Conservation (phyloP, 2,329 filamentous ascomycete species). For the Microsporum audouinii region DNA sequence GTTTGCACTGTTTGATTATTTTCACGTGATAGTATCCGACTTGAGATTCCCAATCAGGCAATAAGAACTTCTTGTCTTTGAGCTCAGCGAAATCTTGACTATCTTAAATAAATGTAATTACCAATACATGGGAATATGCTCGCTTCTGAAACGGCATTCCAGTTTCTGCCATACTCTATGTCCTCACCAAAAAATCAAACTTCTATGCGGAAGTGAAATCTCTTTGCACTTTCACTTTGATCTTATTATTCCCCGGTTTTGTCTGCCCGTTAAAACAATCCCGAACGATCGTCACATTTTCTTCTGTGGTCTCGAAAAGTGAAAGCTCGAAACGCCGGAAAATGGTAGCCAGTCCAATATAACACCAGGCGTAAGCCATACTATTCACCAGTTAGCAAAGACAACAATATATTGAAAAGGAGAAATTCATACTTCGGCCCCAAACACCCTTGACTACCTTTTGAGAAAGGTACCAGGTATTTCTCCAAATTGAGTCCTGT, state of each 20-base stretch:
- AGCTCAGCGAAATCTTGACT: not conserved
- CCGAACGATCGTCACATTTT: not conserved
- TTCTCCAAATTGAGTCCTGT: slow-evolving; percentile 13
- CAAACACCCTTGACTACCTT: slow-evolving; percentile 21
- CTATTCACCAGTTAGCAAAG: not conserved
- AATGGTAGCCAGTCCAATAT: slow-evolving; percentile 2
- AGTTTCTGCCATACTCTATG: no score
- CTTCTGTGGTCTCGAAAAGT: slow-evolving; percentile 1
- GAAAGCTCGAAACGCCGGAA: not conserved
- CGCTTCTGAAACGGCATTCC: no score
- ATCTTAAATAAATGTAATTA: not conserved
- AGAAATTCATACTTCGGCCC: slow-evolving; percentile 18
- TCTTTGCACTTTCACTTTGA: not conserved
- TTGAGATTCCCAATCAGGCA: not conserved
- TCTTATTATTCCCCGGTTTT: not conserved
- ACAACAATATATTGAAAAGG: not conserved
- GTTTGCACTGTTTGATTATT: not conserved
- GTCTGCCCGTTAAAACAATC: slow-evolving; percentile 4
- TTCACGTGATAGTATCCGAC: not conserved
- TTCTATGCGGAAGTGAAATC: not conserved
- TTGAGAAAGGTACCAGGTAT: slow-evolving; percentile 22
- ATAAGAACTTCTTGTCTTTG: no score
- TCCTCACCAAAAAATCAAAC: not conserved
- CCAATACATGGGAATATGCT: not conserved
- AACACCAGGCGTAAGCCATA: slow-evolving; percentile 1